Conservation (phyloP, 1,139 yeast species). For the Geotrichum carabidarum region DNA sequence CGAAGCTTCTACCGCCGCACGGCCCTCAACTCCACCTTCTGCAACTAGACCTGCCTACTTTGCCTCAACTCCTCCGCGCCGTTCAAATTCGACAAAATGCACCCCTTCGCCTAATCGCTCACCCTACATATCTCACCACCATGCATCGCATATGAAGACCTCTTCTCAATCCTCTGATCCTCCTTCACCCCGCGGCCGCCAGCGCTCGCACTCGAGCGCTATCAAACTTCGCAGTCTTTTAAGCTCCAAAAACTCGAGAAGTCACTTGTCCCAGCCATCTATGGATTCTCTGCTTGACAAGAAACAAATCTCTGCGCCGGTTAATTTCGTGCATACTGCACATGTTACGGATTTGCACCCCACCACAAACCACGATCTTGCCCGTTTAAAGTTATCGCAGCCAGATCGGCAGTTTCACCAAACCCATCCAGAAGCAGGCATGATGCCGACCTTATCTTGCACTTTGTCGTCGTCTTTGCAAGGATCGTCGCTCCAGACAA, state of each 20-base stretch:
- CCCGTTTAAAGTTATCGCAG: not conserved
- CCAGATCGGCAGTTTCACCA: not conserved
- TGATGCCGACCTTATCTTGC: not conserved
- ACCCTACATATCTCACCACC: not conserved
- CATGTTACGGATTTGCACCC: slow-evolving; percentile 4
- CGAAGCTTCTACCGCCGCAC: not conserved
- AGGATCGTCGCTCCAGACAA: slow-evolving; percentile 3
- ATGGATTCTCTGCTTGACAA: slow-evolving; percentile 2
- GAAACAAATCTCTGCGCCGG: slow-evolving; percentile 7
- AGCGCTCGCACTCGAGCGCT: not conserved
- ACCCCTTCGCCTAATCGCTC: not conserved
- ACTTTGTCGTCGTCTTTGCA: slow-evolving; percentile 1
- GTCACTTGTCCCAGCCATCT: not conserved
- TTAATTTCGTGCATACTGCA: slow-evolving; percentile 14
- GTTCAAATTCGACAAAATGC: not conserved
- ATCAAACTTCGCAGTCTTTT: not conserved
- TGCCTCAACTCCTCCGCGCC: not conserved
- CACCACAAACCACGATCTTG: not conserved
- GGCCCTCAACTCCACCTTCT: not conserved
- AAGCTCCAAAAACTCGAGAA: not conserved
- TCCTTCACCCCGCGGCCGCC: not conserved
- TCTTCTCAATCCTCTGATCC: not conserved
- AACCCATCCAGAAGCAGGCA: not conserved
- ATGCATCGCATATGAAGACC: not conserved
- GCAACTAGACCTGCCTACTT: not conserved